phyloP scores from a whole-genome alignment of 345 rosid genomes.

The Litchi chinensis region DNA sequence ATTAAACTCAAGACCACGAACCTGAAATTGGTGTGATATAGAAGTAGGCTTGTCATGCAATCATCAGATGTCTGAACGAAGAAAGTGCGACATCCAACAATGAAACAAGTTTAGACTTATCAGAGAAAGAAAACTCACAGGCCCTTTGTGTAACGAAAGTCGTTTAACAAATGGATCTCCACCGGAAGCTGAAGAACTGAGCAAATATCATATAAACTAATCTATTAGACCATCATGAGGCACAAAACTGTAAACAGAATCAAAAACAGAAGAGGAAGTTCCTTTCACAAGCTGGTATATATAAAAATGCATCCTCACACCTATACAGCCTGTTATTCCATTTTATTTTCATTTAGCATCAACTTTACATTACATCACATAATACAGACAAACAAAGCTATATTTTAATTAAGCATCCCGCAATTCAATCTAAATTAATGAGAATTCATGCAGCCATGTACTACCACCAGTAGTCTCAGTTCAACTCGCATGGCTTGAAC shows the following conservation, averaged over 20 bases:
- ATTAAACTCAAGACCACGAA: constrained; percentile 98
- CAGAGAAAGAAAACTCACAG: constrained; percentile 62
- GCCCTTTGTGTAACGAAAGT: constrained; percentile 87
- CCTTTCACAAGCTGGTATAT: neutral
- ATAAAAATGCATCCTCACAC: neutral
- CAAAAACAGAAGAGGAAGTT: too few species aligned
- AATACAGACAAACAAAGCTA: neutral
- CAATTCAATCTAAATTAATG: neutral
- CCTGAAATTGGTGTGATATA: constrained; percentile 42
- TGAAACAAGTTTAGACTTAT: neutral
- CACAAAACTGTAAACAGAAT: neutral
- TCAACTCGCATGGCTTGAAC: neutral
- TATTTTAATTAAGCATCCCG: neutral
- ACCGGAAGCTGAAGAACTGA: constrained; percentile 60
- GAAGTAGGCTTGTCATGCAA: constrained; percentile 12
- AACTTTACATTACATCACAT: neutral
- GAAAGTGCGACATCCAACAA: constrained; percentile 4
- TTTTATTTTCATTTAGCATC: neutral
- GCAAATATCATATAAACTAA: neutral
- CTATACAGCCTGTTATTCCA: neutral
- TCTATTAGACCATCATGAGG: neutral
- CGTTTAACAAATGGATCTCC: constrained; percentile 69
- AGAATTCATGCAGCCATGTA: neutral
- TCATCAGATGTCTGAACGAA: constrained; percentile 9
- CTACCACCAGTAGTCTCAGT: neutral